Evolutionary conservation across 768 basidiomycete species (phyloP).

Genomic region (Naganishia vishniacii): DNA sequence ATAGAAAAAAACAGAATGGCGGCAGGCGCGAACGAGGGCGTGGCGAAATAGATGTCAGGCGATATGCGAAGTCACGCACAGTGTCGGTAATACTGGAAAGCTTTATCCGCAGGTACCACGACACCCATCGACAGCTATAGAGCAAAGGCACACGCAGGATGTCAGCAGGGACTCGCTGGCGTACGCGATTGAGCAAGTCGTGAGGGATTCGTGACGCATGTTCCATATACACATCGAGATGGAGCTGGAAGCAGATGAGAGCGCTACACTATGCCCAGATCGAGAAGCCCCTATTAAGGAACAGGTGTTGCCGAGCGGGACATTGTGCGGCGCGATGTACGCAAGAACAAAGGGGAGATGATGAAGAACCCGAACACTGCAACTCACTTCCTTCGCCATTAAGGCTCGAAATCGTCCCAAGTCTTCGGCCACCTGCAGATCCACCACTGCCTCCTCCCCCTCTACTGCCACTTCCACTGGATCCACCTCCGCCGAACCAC

Average conservation of each 20-base stretch:
- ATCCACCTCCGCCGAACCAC: slow-evolving; percentile 6
- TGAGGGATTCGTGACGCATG: too few relatives aligned
- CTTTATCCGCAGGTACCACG: slow-evolving; percentile 16
- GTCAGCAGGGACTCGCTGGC: background rate
- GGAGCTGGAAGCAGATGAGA: background rate
- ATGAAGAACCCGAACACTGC: too few relatives aligned
- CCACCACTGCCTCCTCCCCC: background rate
- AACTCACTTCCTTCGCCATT: slow-evolving; percentile 14
- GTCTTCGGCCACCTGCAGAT: background rate
- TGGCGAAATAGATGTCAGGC: too few relatives aligned
- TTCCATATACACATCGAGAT: background rate
- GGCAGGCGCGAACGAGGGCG: too few relatives aligned
- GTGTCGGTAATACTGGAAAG: too few relatives aligned
- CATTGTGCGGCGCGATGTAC: too few relatives aligned
- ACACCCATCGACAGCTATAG: slow-evolving; percentile 2
- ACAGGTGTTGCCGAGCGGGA: too few relatives aligned
- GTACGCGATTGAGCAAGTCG: too few relatives aligned
- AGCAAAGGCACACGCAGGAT: background rate
- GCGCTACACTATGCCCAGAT: background rate
- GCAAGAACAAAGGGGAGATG: background rate
- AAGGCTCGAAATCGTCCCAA: background rate
- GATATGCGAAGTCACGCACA: too few relatives aligned
- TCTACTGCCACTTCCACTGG: background rate
- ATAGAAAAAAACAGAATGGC: too few relatives aligned
- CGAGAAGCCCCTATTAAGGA: background rate